A percentile compares a stretch with the other conserved stretches of the same genome.
Conservation (phyloP, 495 filamentous ascomycete genomes). For the Hypoxylon subgilvum region DNA sequence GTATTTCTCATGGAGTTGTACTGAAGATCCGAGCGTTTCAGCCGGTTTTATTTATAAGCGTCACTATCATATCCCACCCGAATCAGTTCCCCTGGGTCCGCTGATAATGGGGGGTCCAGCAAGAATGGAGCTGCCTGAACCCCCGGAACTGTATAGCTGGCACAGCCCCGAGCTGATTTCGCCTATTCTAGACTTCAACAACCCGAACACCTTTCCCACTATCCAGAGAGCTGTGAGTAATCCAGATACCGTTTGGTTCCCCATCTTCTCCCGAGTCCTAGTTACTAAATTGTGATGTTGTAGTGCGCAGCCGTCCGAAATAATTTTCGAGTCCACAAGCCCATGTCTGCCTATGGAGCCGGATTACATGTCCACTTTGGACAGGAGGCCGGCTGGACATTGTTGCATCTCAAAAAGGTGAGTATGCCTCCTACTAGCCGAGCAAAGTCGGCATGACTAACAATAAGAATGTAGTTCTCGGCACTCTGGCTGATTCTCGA, state of each 20-base stretch:
- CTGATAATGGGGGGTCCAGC: too few species aligned
- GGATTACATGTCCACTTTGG: slow-evolving; percentile 35
- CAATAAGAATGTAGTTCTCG: slow-evolving; percentile 8
- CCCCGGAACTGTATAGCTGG: slow-evolving; percentile 19
- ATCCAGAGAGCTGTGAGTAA: slow-evolving; percentile 23
- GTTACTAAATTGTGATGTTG: slow-evolving; percentile 6
- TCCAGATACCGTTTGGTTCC: background rate
- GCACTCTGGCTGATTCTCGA: slow-evolving; percentile 20
- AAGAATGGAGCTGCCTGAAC: too few species aligned
- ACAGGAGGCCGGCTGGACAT: slow-evolving; percentile 21
- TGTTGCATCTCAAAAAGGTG: slow-evolving; percentile 36
- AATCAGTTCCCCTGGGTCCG: too few species aligned
- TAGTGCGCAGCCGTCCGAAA: slow-evolving; percentile 23
- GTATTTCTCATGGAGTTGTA: background rate
- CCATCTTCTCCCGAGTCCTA: background rate
- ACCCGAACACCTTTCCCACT: background rate
- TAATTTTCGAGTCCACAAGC: slow-evolving; percentile 32
- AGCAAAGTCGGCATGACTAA: too few species aligned
- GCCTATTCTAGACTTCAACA: slow-evolving; percentile 24
- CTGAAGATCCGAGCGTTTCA: background rate
- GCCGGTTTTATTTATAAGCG: background rate
- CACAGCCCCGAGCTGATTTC: slow-evolving; percentile 21
- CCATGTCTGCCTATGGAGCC: background rate
- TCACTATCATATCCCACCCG: background rate
- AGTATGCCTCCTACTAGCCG: background rate